Conservation (phyloP, 2,329 filamentous ascomycete genomes). For the Curvularia verruculosa region DNA sequence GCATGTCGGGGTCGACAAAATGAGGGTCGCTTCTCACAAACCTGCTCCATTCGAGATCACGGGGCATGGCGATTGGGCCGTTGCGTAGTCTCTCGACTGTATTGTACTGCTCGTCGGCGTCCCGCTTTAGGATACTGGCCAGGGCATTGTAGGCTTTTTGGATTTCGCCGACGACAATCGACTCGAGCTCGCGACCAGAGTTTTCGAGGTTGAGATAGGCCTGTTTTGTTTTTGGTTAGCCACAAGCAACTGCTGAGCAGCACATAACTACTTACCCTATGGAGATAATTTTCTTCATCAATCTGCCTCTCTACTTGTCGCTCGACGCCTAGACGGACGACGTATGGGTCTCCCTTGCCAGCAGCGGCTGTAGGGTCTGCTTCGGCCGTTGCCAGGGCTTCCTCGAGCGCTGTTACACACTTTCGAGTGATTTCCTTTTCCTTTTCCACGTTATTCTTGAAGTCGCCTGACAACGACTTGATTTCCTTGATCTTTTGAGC, state of each 20-base stretch:
- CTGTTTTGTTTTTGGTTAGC: constrained; percentile 52
- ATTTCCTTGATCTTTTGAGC: constrained; percentile 99
- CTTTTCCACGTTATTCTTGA: constrained; percentile 95
- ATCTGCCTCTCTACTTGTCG: constrained; percentile 90
- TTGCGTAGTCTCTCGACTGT: constrained; percentile 80
- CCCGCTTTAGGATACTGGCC: constrained; percentile 86
- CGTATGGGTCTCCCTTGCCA: constrained; percentile 90
- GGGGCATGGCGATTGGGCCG: constrained; percentile 90
- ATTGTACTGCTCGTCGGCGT: constrained; percentile 80
- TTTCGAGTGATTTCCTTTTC: constrained; percentile 86
- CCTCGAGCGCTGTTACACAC: constrained; percentile 80
- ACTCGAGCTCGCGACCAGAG: constrained; percentile 92
- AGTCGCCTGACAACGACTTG: constrained; percentile 89
- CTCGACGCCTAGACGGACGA: constrained; percentile 84
- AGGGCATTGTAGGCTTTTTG: constrained; percentile 98
- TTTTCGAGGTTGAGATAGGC: constrained; percentile 93
- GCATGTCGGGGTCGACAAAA: constrained; percentile 83
- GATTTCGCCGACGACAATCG: constrained; percentile 95
- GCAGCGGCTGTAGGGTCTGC: constrained; percentile 74
- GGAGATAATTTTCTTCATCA: constrained; percentile 96
- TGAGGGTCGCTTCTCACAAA: constrained; percentile 83
- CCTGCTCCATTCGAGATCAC: constrained; percentile 86
- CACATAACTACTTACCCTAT: constrained; percentile 67
- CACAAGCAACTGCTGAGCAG: not conserved
- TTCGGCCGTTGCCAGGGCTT: constrained; percentile 79